A percentile compares a stretch with the other conserved stretches of the same genome.
Evolutionary conservation across 352 stramenopile genomes (phyloP).

Genomic region (Blastocystis sp.): DNA sequence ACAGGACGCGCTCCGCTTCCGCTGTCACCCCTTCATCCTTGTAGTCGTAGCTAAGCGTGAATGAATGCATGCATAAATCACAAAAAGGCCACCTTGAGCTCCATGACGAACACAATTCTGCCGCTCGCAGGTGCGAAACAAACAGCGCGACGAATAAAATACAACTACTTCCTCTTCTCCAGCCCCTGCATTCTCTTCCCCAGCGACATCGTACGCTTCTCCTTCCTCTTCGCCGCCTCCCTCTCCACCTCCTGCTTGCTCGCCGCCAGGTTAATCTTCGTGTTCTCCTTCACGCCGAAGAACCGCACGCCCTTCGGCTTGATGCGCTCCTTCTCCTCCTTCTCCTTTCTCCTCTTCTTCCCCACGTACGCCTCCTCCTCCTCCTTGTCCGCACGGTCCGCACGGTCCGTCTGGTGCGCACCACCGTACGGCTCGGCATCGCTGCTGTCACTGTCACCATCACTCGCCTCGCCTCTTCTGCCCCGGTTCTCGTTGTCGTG

Average conservation of each 20-base stretch:
- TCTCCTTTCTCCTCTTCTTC: not conserved
- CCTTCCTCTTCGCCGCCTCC: conserved; percentile 49
- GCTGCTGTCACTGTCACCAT: conserved; percentile 75
- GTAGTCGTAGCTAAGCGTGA: not conserved
- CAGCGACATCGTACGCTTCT: conserved; percentile 36
- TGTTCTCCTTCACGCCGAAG: conserved; percentile 50
- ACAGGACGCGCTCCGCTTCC: conserved; percentile 1
- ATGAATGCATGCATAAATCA: not conserved
- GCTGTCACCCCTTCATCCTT: not conserved
- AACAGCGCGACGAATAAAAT: not conserved
- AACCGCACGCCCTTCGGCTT: conserved; percentile 53
- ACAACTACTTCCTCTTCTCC: conserved; percentile 34
- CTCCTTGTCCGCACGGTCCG: no score
- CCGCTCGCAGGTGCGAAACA: not conserved
- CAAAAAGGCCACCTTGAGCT: conserved; percentile 28
- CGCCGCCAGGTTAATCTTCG: conserved; percentile 39
- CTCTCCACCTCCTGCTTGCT: conserved; percentile 63
- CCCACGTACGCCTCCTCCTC: not conserved
- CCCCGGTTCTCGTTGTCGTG: conserved; percentile 74
- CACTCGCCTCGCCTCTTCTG: conserved; percentile 73
- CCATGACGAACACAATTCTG: not conserved
- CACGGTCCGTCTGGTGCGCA: no score
- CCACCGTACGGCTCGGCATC: not conserved
- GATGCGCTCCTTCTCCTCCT: conserved; percentile 26
- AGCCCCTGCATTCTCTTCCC: conserved; percentile 13